Base-by-base conservation (phyloP, 169 alveolate species). In the Plasmodium fragile region DNA sequence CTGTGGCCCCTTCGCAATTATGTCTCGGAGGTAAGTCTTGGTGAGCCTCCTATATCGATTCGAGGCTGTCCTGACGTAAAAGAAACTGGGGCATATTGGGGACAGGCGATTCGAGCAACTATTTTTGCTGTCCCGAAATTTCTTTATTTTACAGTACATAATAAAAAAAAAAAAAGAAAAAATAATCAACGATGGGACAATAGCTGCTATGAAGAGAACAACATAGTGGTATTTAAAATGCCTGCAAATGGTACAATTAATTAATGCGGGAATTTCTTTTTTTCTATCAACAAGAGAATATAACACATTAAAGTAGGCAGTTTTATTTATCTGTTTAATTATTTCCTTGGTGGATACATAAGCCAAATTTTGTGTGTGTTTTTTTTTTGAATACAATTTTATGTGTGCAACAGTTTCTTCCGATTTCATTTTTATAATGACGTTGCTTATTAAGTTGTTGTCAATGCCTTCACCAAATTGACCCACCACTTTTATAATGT, bases 391-490 rank as follows among this genome's bases (percentile, higher is more conserved):
- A 59, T 55, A 89, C 30, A 89, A 53, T 79, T 89, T 89, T 43
- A 89, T 55, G 72, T 89, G 94, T 34, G 81, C 90, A 34, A 78
- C 72, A 8, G 71, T 89, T 34, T 89, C 91, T 30, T 25, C 34
- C 45, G 75, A 5, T 7, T 78, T 69, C 94, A 89, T 89, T 78
- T 89, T 80, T 11, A 89, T 43, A 7, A 89, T 78, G 18, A 78
- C 78, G 32, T 79, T 78, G 69, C 71, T 55, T 4, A 89, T 89
- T n/a, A 89, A 79, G 52, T 79, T 89, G 30, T 55, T 78, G 30
- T 89, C 94, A 11, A 89, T 69, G 16, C 83, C 90, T 45, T 89
- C 94, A 6, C 94, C 94, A 80, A 89, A 89, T 11, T 89, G 89
- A 28, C 90, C 87, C 45, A 52, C 55, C 1, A 80, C 36, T 78